A percentile compares a stretch with the other conserved stretches of the same genome.
Conservation (phyloP, 768 basidiomycete species). For the Lactarius sp. region DNA sequence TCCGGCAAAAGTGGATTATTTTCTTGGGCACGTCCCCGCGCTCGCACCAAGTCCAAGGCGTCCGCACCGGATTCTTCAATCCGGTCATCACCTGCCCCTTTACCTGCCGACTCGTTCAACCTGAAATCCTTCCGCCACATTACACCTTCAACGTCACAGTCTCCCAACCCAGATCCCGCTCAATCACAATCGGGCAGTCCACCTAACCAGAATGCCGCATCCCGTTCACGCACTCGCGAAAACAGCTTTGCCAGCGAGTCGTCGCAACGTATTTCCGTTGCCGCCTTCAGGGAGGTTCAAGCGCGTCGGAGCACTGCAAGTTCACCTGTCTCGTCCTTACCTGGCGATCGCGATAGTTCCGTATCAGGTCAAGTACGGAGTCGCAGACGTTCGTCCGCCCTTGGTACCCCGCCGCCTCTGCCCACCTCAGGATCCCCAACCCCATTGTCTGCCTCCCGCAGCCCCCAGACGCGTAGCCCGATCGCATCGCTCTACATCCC, state of each 20-base stretch:
- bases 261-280: slow-evolving; percentile 73
- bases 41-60: slow-evolving; percentile 39
- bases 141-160: slow-evolving; percentile 37
- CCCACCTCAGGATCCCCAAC: not conserved
- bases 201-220: slow-evolving; percentile 32
- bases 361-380: slow-evolving; percentile 8
- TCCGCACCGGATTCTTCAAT: slow-evolving; percentile 29
- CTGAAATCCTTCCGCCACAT: slow-evolving; percentile 72
- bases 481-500: slow-evolving; percentile 27
- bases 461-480: slow-evolving; percentile 20
- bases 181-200: slow-evolving; percentile 26
- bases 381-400: slow-evolving; percentile 16
- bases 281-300: slow-evolving; percentile 75
- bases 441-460: slow-evolving; percentile 1
- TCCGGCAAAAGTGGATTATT: slow-evolving; percentile 38
- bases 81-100: slow-evolving; percentile 18
- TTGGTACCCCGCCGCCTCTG: slow-evolving; percentile 6
- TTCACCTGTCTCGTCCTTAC: slow-evolving; percentile 46
- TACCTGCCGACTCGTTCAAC: slow-evolving; percentile 51
- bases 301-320: slow-evolving; percentile 58
- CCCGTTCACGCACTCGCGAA: slow-evolving; percentile 48
- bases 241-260: slow-evolving; percentile 57
- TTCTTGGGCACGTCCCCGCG: slow-evolving; percentile 41
- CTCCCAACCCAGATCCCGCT: slow-evolving; percentile 26
- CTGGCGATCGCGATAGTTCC: slow-evolving; percentile 9